These are phyloP conservation scores for Magnolia sinica DNA, from an alignment of 164 flowering plant species.

Conservation along the genomic window DNA sequence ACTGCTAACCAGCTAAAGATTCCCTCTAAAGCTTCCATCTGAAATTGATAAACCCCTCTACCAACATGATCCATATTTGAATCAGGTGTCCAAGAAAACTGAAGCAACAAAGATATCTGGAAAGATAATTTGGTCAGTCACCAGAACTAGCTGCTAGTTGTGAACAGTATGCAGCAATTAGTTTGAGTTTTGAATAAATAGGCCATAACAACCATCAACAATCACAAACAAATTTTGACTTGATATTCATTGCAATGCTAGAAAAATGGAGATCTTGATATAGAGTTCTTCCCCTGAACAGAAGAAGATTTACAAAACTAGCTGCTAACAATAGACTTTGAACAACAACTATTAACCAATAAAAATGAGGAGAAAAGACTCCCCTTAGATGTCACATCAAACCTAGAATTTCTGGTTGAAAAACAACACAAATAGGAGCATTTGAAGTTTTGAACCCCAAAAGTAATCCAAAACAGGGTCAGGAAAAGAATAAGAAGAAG, in stretches of 20 bases:
- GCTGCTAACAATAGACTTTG: too few relatives aligned
- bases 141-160: neutral
- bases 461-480: too few relatives aligned
- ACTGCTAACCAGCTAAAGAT: conserved; percentile 70
- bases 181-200: neutral
- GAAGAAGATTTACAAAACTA: neutral
- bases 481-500: too few relatives aligned
- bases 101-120: conserved; percentile 66
- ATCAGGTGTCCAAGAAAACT: conserved; percentile 26
- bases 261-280: neutral
- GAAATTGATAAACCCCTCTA: conserved; percentile 27
- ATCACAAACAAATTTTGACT: neutral
- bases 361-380: too few relatives aligned
- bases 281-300: neutral
- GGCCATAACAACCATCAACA: neutral
- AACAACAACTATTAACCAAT: too few relatives aligned
- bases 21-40: conserved; percentile 43
- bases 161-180: neutral
- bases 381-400: too few relatives aligned
- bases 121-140: conserved; percentile 2
- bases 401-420: too few relatives aligned
- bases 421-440: too few relatives aligned
- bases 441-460: too few relatives aligned
- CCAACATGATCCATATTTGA: conserved; percentile 20
- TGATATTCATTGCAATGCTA: neutral